phyloP scores from a whole-genome alignment of 768 basidiomycete species.

The Agrocybe praecox region DNA sequence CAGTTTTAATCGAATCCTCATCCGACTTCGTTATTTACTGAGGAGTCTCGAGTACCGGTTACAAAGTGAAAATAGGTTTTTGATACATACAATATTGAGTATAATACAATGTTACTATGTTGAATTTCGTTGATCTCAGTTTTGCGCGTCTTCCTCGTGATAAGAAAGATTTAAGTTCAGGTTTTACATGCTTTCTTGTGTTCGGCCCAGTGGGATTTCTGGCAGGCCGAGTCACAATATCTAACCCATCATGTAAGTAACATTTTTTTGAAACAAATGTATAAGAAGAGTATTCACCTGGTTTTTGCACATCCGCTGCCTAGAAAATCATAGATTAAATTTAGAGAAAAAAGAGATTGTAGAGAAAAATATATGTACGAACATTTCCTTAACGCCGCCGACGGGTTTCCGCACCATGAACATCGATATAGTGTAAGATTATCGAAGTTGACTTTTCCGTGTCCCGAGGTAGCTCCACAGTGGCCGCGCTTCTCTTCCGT shows the following conservation, averaged over 20 bases:
- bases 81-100: too few species aligned
- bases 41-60: too few species aligned
- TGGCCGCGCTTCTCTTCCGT: slow-evolving; percentile 22
- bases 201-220: slow-evolving; percentile 24
- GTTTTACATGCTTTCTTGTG: slow-evolving; percentile 25
- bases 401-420: slow-evolving; percentile 68
- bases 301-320: slow-evolving; percentile 26
- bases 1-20: too few species aligned
- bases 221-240: slow-evolving; percentile 26
- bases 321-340: slow-evolving; percentile 3
- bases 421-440: slow-evolving; percentile 58
- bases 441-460: slow-evolving; percentile 50
- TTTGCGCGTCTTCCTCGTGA: too few species aligned
- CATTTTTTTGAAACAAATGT: background rate
- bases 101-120: too few species aligned
- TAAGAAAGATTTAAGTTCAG: background rate
- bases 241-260: too few species aligned
- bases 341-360: background rate
- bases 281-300: slow-evolving; percentile 6
- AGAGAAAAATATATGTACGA: background rate
- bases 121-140: too few species aligned
- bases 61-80: too few species aligned
- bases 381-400: slow-evolving; percentile 27
- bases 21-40: too few species aligned
- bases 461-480: slow-evolving; percentile 29